These are phyloP conservation scores for Zhuliangozyma blackwelliae DNA, from an alignment of 1,139 yeast genomes.

Conservation along the genomic window DNA sequence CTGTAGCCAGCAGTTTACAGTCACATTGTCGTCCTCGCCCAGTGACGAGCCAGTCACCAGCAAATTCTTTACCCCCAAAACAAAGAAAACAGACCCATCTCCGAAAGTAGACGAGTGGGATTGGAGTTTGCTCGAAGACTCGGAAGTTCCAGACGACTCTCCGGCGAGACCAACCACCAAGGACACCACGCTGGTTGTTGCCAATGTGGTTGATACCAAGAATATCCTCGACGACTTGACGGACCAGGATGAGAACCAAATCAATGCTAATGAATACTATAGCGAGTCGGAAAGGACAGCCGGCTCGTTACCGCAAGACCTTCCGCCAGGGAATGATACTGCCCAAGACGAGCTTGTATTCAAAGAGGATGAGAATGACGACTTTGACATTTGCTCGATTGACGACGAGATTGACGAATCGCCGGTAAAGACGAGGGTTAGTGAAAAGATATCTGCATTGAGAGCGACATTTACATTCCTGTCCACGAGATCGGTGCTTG, in stretches of 20 bases:
- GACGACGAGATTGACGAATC: constrained; percentile 44
- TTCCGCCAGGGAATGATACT: too few relatives aligned
- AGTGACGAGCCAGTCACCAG: constrained; percentile 5
- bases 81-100: constrained; percentile 15
- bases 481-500: not conserved
- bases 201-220: constrained; percentile 5
- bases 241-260: constrained; percentile 14
- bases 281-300: not conserved
- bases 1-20: constrained; percentile 2
- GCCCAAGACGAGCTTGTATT: too few relatives aligned
- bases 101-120: constrained; percentile 14
- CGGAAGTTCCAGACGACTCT: constrained; percentile 34
- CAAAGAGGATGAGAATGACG: not conserved
- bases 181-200: too few relatives aligned
- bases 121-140: constrained; percentile 28
- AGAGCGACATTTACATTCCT: constrained; percentile 6
- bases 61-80: constrained; percentile 9
- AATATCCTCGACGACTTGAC: constrained; percentile 19
- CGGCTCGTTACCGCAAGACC: constrained; percentile 12
- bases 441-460: constrained; percentile 3
- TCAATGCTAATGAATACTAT: too few relatives aligned
- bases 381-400: constrained; percentile 17
- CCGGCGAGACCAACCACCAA: not conserved
- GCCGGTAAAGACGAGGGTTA: constrained; percentile 19
- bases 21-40: not conserved